Base-by-base conservation (phyloP, 2,329 filamentous ascomycete species). In the Fusarium neocosmosporiellum region DNA sequence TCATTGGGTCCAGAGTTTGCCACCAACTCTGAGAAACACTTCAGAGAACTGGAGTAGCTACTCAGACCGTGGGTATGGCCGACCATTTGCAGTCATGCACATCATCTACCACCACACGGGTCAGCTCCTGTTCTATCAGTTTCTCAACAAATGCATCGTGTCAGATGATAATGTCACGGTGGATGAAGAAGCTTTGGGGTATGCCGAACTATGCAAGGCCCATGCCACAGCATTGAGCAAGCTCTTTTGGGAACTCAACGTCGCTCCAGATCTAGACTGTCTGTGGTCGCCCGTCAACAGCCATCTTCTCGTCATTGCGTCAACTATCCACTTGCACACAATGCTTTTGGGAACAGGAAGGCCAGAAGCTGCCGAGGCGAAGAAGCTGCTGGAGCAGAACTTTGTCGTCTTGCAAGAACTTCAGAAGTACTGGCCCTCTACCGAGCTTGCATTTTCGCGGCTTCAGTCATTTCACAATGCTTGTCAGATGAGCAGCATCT, bases 251-350 rank as follows among this genome's bases (percentile, higher is more conserved):
- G 22, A 29, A 20, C 55, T 59, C 55, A 48, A 50, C 58, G 29
- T 16, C 7, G 36, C 58, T 10, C 39, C 58, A 33, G 37, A 37
- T n/a, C 14, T 60, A 14, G 58, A 60, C 36, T 48, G 58, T 33
- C n/a, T 60, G 1, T 60, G 58, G 58, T 60, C 58, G 7, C 58
- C 58, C 9, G 58, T 60, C 20, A 60, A 60, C 24, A 46, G 58
- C n/a, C 58, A 60, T 29, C 58, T 60, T n/a, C 58, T 60, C 14
- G 58, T 60, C 20, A 60, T 60, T 11, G 58, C 58, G 2, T 60
- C 58, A 27, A 60, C 58, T 2, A 60, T 60, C 16, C 58, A 60
- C 27, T 20, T 60, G 10, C 58, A 60, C 58, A 60, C 58, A 11
- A 60, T 60, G 58, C 39, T 60, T 11, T 8, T 60, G 8, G 58